A percentile compares a stretch with the other conserved stretches of the same genome.
These are phyloP conservation scores for Angomonas ambiguus DNA, from an alignment of 208 protist genomes.

Conservation along the genomic window DNA sequence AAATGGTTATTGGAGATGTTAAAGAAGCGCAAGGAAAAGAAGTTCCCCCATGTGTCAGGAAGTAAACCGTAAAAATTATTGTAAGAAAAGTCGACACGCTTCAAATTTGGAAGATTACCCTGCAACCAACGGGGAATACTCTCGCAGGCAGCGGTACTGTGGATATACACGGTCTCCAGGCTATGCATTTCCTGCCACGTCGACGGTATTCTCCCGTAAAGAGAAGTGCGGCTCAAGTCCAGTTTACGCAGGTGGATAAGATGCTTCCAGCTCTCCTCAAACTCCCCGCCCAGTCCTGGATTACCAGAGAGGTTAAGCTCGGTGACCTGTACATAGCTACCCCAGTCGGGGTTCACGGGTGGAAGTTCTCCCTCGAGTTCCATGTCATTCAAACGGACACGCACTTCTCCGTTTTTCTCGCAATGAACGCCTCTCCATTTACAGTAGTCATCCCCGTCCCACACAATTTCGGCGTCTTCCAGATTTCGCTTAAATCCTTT, in stretches of 20 bases:
- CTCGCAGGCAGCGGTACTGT: background rate
- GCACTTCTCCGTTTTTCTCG: constrained; percentile 8
- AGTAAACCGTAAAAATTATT: background rate
- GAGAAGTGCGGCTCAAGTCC: background rate
- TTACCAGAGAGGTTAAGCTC: background rate
- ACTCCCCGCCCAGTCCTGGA: background rate
- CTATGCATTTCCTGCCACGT: background rate
- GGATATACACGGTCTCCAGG: background rate
- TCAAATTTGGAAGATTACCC: background rate
- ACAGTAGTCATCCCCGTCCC: constrained; percentile 16
- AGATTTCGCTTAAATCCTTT: background rate
- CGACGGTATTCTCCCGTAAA: background rate
- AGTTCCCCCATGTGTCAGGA: background rate
- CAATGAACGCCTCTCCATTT: constrained; percentile 10
- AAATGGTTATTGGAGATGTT: background rate
- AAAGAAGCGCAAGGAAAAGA: background rate
- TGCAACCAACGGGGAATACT: background rate
- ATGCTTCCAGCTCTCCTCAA: background rate
- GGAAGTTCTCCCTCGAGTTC: background rate
- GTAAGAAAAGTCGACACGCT: background rate
- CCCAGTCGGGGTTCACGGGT: background rate
- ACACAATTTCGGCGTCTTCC: background rate
- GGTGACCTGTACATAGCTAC: background rate
- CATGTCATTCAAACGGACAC: background rate
- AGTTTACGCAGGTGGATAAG: background rate